Percentiles rank a stretch among this genome's conserved stretches.
Evolutionary conservation across 148 eudicot genomes (phyloP).

Genomic region (Rhododendron griersonianum): DNA sequence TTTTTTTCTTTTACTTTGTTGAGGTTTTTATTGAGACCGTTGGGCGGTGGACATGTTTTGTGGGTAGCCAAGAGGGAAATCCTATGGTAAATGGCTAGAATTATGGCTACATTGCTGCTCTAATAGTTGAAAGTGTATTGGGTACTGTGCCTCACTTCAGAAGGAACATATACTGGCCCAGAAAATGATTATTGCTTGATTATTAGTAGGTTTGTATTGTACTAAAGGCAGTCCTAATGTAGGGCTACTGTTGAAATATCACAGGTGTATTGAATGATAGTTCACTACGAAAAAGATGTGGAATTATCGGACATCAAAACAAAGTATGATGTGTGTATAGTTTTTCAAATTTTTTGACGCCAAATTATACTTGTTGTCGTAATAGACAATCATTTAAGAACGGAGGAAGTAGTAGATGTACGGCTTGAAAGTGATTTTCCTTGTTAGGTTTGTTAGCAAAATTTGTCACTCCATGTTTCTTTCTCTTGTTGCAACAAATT

Average conservation of each 20-base stretch:
- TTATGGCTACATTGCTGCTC: too few relatives aligned
- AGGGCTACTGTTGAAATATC: not conserved
- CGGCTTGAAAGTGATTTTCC: not conserved
- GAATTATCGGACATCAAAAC: not conserved
- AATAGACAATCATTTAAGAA: not conserved
- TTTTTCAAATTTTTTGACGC: not conserved
- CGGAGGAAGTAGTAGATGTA: not conserved
- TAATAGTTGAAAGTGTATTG: too few relatives aligned
- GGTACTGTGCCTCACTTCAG: too few relatives aligned
- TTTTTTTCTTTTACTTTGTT: too few relatives aligned
- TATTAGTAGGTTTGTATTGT: not conserved
- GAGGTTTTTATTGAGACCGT: too few relatives aligned
- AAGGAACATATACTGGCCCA: not conserved
- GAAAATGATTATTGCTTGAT: not conserved
- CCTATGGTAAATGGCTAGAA: too few relatives aligned
- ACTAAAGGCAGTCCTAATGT: not conserved
- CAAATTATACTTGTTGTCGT: not conserved
- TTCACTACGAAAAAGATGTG: not conserved
- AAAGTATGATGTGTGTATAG: not conserved
- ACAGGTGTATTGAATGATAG: not conserved
- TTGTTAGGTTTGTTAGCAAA: not conserved
- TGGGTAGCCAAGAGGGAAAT: too few relatives aligned
- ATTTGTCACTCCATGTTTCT: not conserved
- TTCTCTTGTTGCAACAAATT: not conserved
- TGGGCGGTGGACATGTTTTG: too few relatives aligned